Conservation (phyloP, 2,329 filamentous ascomycete species). For the Claviceps spartinae region DNA sequence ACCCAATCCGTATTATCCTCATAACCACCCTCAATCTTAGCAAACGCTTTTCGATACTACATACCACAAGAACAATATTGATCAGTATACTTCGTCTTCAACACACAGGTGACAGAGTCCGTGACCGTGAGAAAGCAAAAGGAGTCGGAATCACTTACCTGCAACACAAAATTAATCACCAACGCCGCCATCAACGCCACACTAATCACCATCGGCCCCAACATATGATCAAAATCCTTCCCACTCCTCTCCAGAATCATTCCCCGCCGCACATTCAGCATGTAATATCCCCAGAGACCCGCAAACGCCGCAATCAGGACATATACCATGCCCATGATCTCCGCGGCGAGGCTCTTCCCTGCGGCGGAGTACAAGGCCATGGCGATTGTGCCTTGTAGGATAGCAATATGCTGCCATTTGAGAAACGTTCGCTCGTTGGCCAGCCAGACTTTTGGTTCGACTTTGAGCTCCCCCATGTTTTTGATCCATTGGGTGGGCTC, state of each 20-base stretch:
- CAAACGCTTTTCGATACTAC: constrained; percentile 22
- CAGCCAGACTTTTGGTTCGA: constrained; percentile 97
- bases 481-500: constrained; percentile 86
- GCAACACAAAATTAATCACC: constrained; percentile 78
- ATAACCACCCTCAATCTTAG: constrained; percentile 11
- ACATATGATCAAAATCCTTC: constrained; percentile 81
- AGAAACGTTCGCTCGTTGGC: constrained; percentile 97
- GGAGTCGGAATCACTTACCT: constrained; percentile 37
- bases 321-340: constrained; percentile 70
- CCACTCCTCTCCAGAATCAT: constrained; percentile 80
- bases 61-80: neutral
- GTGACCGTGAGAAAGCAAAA: neutral
- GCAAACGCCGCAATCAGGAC: constrained; percentile 71
- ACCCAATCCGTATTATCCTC: constrained; percentile 4
- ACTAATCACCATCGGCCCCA: constrained; percentile 75
- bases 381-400: constrained; percentile 73
- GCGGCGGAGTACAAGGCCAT: constrained; percentile 83
- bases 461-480: constrained; percentile 78
- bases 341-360: constrained; percentile 61
- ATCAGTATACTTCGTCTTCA: no score
- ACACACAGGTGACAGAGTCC: no score
- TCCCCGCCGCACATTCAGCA: constrained; percentile 60
- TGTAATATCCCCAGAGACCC: constrained; percentile 73
- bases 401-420: constrained; percentile 93
- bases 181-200: constrained; percentile 65